Evolutionary conservation across 2,329 filamentous ascomycete genomes (phyloP).

Genomic region (Myriosclerotinia curreyana): DNA sequence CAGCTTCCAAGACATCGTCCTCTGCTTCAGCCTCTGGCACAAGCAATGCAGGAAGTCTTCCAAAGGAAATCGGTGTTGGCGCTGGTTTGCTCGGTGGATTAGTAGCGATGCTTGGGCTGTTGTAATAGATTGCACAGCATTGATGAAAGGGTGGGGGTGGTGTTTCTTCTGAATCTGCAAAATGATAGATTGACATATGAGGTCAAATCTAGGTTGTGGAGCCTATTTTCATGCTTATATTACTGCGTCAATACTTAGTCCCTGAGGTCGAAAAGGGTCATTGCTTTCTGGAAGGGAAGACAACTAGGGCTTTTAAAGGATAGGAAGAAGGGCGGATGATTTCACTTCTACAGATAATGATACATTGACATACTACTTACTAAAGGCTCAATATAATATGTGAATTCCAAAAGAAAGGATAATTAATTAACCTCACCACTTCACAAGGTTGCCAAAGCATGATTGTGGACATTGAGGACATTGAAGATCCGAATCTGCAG

Average conservation of each 20-base stretch:
- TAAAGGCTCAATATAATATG: not conserved
- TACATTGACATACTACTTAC: not conserved
- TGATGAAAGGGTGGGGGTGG: slow-evolving; percentile 1
- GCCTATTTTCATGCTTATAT: not conserved
- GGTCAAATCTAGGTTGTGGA: slow-evolving; percentile 10
- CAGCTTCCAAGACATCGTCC: not conserved
- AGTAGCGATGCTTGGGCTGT: slow-evolving; percentile 29
- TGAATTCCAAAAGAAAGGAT: not conserved
- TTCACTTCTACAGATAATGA: slow-evolving; percentile 1
- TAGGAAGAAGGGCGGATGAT: not conserved
- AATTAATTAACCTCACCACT: not conserved
- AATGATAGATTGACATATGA: slow-evolving; percentile 1
- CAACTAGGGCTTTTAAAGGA: slow-evolving; percentile 3
- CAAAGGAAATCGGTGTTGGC: slow-evolving; percentile 30
- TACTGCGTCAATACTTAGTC: not conserved
- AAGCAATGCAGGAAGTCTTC: slow-evolving; percentile 24
- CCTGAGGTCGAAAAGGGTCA: not conserved
- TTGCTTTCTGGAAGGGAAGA: slow-evolving; percentile 1
- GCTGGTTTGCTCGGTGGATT: slow-evolving; percentile 33
- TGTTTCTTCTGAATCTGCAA: not conserved
- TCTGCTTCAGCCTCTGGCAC: slow-evolving; percentile 27
- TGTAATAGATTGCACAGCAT: slow-evolving; percentile 25
- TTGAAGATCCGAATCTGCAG: not conserved
- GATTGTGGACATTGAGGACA: not conserved
- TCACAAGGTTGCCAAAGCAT: not conserved